Evolutionary conservation across 139 green algal genomes (phyloP).

Genomic region (Chlamydomonas urium): DNA sequence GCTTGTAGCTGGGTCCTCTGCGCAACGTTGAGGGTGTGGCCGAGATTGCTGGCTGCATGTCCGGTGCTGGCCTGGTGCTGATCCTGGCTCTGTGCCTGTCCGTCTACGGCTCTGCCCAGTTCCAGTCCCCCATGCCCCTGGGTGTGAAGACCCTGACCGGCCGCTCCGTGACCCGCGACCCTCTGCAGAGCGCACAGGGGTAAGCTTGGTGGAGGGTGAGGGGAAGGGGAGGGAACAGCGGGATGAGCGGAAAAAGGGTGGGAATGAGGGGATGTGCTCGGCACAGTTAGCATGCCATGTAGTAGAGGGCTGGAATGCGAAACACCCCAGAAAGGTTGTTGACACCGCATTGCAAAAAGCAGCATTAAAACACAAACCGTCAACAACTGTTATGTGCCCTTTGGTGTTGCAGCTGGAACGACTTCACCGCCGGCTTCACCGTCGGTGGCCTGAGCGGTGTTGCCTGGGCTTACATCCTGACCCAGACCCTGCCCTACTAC

Average conservation of each 20-base stretch:
- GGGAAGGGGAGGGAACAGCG: background rate
- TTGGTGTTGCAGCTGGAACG: constrained; percentile 66
- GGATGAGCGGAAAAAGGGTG: background rate
- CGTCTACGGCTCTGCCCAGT: constrained; percentile 86
- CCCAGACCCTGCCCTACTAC: constrained; percentile 44
- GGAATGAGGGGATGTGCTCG: background rate
- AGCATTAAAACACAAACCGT: no score
- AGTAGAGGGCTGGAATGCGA: no score
- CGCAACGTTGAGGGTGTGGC: constrained; percentile 74
- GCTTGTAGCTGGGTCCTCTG: constrained; percentile 75
- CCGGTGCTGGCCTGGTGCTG: constrained; percentile 83
- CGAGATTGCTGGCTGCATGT: constrained; percentile 80
- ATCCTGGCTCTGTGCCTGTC: constrained; percentile 88
- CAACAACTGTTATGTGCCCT: no score
- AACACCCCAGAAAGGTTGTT: no score
- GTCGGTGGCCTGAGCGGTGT: constrained; percentile 89
- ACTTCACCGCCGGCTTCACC: constrained; percentile 86
- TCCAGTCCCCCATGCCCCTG: constrained; percentile 72
- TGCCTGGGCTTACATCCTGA: constrained; percentile 84
- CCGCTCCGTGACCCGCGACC: constrained; percentile 67
- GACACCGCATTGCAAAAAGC: no score
- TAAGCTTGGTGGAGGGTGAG: constrained; percentile 19
- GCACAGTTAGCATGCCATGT: background rate
- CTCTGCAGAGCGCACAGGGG: constrained; percentile 72
- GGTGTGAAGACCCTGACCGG: constrained; percentile 94